phyloP scores from a whole-genome alignment of 805 yeast genomes.

The Kuraishia cidri region DNA sequence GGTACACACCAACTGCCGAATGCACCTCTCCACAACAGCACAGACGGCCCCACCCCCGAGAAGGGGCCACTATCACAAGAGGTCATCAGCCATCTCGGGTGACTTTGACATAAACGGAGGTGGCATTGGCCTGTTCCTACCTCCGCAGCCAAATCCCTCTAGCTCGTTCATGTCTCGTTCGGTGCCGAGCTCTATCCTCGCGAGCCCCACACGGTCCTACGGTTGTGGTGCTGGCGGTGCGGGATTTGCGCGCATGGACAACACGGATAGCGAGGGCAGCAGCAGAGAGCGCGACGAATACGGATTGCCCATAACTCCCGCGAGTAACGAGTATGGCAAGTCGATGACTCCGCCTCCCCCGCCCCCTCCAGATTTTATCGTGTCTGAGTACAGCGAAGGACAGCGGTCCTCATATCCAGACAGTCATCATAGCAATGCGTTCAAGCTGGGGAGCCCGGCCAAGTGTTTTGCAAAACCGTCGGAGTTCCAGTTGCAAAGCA shows the following conservation, averaged over 20 bases:
- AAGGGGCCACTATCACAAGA: slow-evolving; percentile 67
- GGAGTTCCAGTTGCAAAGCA: neutral
- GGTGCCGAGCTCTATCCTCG: slow-evolving; percentile 8
- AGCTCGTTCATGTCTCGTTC: slow-evolving; percentile 8
- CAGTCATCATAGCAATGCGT: no score
- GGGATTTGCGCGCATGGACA: no score
- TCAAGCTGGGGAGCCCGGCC: neutral
- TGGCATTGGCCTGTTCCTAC: slow-evolving; percentile 10
- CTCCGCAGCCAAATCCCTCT: slow-evolving; percentile 5
- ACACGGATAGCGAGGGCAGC: no score
- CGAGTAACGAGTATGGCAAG: neutral
- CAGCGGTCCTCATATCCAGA: neutral
- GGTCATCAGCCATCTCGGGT: slow-evolving; percentile 86
- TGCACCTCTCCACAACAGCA: neutral
- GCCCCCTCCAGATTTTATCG: slow-evolving; percentile 1
- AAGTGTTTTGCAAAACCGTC: neutral
- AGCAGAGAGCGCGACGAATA: neutral
- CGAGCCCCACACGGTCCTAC: slow-evolving; percentile 1
- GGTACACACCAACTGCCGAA: no score
- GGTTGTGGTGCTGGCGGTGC: neutral
- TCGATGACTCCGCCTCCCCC: slow-evolving; percentile 3
- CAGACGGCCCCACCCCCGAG: slow-evolving; percentile 8
- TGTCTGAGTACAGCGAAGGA: neutral
- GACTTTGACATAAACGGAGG: slow-evolving; percentile 49
- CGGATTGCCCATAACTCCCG: neutral